Evolutionary conservation across 2,329 filamentous ascomycete genomes (phyloP), one percentile per base, ranked within the genome.

Genomic region (Keithomyces neogunnii): DNA sequence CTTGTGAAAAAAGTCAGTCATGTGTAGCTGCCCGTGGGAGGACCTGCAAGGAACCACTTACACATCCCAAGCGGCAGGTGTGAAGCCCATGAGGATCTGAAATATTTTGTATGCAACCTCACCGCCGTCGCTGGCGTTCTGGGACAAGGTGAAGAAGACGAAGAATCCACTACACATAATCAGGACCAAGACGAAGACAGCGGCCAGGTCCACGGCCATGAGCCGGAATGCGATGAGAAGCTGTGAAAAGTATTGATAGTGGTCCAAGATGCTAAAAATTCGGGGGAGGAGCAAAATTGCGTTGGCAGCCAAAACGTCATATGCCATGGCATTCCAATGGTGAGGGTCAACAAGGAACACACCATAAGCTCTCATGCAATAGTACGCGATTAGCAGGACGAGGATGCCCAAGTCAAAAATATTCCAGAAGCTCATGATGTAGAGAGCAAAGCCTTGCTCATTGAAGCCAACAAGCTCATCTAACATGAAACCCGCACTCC

Each of bases 341-440:
- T 86, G 78, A 46, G 84, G 79, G 57, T 91, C 87, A 2, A 89
- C 82, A 59, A 95, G 75, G 53, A 96, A 83, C 48, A 96, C 86
- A 26, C 90, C 89, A 62, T 95, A 96, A 11, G 93, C 77, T 51
- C 92, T 84, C 72, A 96, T 83, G 61, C 87, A 88, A 66, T 96
- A 95, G 72, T 96, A 96, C 51, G 88, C 80, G 60, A 95, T 83
- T 59, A 96, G 82, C 54, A 96, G 74, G 29, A 95, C 71, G 49
- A 96, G 72, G 49, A 96, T 96, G 7, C 91, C 91, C 38, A 96
- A 74, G 63, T 96, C 92, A 66, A 96, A 96, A 38, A 91, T 82
- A 66, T 96, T 96, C 92, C 92, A 96, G 66, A 96, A 93, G 66
- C 89, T 95, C 84, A 96, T 92, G 62, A 96, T 89, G 69, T 96